phyloP scores from a whole-genome alignment of 2,329 filamentous ascomycete species.

The Claviceps capensis region DNA sequence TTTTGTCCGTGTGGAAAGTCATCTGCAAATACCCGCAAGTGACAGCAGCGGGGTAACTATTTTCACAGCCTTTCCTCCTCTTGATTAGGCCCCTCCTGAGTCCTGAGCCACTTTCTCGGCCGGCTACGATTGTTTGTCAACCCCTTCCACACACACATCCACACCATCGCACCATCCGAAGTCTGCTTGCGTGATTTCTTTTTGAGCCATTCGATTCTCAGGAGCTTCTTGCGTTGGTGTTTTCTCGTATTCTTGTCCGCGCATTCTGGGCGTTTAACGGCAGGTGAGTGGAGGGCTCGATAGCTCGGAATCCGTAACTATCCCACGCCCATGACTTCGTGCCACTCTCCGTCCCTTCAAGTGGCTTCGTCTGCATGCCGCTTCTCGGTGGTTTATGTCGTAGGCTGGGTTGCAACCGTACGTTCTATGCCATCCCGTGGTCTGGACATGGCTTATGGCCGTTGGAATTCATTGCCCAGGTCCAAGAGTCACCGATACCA shows the following conservation, averaged over 20 bases:
- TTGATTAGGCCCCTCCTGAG: not conserved
- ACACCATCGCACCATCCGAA: not conserved
- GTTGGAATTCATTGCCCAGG: not conserved
- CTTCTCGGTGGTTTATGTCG: too few relatives aligned
- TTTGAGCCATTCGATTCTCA: not conserved
- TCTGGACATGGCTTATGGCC: not conserved
- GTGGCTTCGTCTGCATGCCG: not conserved
- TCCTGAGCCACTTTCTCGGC: not conserved
- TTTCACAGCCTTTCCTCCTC: not conserved
- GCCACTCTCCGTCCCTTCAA: not conserved
- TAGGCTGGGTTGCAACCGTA: not conserved
- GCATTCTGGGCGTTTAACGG: not conserved
- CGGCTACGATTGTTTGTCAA: not conserved
- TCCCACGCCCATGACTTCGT: not conserved
- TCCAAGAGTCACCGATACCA: not conserved
- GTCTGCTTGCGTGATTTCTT: not conserved
- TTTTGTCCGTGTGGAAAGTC: not conserved
- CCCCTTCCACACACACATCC: not conserved
- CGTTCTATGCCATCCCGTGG: not conserved
- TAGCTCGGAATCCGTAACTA: not conserved
- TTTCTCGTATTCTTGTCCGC: not conserved
- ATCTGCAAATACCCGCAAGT: not conserved
- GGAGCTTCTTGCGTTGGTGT: not conserved
- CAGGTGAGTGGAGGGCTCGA: not conserved
- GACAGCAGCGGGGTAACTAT: conserved; percentile 1